Conservation (phyloP, 2,329 filamentous ascomycete genomes). For the Alternaria angustiovoidea region DNA sequence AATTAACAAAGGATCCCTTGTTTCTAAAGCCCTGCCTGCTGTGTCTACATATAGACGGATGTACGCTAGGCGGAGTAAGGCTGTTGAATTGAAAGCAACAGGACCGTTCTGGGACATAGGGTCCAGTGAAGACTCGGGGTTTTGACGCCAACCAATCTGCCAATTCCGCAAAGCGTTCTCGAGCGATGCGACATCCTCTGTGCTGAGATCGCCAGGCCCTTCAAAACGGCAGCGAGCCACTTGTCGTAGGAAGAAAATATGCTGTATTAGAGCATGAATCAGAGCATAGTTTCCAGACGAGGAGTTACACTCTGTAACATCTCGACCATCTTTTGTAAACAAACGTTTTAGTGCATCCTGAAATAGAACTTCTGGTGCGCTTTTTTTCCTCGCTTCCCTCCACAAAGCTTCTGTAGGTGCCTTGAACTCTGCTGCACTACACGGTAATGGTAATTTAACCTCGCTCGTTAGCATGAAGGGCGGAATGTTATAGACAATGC, state of each 20-base stretch:
- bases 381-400: conserved; percentile 48
- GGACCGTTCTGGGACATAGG: conserved; percentile 66
- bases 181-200: conserved; percentile 53
- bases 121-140: conserved; percentile 54
- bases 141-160: conserved; percentile 52
- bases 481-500: conserved; percentile 68
- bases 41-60: conserved; percentile 73
- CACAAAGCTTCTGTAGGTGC: conserved; percentile 61
- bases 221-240: conserved; percentile 46
- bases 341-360: conserved; percentile 46
- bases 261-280: conserved; percentile 75
- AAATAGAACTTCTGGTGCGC: conserved; percentile 37
- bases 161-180: conserved; percentile 56
- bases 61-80: conserved; percentile 67
- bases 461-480: conserved; percentile 65
- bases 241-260: conserved; percentile 74
- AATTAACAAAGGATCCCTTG: conserved; percentile 68
- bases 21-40: conserved; percentile 69
- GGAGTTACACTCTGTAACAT: conserved; percentile 43
- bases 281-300: conserved; percentile 71
- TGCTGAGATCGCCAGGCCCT: conserved; percentile 40
- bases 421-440: conserved; percentile 64
- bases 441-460: conserved; percentile 63
- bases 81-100: conserved; percentile 72
- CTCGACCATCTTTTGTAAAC: conserved; percentile 43